These are phyloP conservation scores for Allium cepa DNA, from an alignment of 106 monocot genomes.

Conservation along the genomic window DNA sequence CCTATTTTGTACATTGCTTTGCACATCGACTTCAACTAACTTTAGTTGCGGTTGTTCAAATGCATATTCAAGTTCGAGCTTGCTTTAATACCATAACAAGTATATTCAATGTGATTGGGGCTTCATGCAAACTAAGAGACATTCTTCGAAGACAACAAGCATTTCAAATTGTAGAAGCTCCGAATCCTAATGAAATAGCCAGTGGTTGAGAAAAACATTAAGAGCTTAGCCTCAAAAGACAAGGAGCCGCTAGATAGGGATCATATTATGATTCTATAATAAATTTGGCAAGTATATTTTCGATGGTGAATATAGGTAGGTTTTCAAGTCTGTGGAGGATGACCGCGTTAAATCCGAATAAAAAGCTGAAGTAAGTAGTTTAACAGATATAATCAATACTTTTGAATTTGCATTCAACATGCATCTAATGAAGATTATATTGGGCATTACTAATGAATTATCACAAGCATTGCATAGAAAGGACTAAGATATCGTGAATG, in stretches of 20 bases:
- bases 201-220: neutral
- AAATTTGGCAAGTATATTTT: neutral
- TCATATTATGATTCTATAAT: neutral
- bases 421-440: neutral
- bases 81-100: neutral
- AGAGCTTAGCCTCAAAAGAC: neutral
- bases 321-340: neutral
- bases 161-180: neutral
- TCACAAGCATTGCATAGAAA: slow-evolving; percentile 3
- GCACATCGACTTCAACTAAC: slow-evolving; percentile 1
- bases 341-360: neutral
- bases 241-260: neutral
- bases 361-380: neutral
- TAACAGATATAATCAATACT: neutral
- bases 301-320: neutral
- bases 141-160: neutral
- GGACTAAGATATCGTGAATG: neutral
- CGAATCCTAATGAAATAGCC: neutral
- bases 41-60: neutral
- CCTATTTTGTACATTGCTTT: neutral
- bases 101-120: neutral
- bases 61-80: neutral
- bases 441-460: neutral
- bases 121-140: neutral
- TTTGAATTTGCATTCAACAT: neutral